Evolutionary conservation across 805 yeast species (phyloP).

Genomic region (Suhomyces canberraensis): DNA sequence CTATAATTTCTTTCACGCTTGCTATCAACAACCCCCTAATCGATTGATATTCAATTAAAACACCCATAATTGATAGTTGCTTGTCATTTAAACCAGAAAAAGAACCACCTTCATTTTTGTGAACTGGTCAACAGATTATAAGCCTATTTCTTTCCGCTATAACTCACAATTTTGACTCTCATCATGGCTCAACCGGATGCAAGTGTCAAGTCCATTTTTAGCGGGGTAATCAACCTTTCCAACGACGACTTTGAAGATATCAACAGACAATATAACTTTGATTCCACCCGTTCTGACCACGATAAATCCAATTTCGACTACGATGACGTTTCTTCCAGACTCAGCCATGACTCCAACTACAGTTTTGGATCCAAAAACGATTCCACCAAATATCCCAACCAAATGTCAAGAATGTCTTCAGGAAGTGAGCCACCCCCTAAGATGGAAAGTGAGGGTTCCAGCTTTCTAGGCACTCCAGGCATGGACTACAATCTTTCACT

Average conservation of each 20-base stretch:
- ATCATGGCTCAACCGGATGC: conserved; percentile 43
- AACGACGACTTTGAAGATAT: conserved; percentile 21
- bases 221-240: conserved; percentile 31
- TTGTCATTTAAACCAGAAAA: too few species aligned
- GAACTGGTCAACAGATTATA: too few species aligned
- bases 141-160: too few species aligned
- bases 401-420: neutral
- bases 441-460: neutral
- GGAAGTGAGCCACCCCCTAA: neutral
- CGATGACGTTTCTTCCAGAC: conserved; percentile 11
- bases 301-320: conserved; percentile 5
- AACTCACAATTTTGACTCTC: too few species aligned
- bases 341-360: conserved; percentile 15
- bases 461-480: neutral
- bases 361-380: conserved; percentile 5
- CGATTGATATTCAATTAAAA: neutral
- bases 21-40: too few species aligned
- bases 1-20: too few species aligned
- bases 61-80: too few species aligned
- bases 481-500: neutral
- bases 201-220: conserved; percentile 35
- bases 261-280: conserved; percentile 8
- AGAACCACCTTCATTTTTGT: too few species aligned
- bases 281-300: neutral
- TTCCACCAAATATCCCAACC: too few species aligned